Conservation (phyloP, 192 early-diverging fungal species). For the Coemansia erecta region DNA sequence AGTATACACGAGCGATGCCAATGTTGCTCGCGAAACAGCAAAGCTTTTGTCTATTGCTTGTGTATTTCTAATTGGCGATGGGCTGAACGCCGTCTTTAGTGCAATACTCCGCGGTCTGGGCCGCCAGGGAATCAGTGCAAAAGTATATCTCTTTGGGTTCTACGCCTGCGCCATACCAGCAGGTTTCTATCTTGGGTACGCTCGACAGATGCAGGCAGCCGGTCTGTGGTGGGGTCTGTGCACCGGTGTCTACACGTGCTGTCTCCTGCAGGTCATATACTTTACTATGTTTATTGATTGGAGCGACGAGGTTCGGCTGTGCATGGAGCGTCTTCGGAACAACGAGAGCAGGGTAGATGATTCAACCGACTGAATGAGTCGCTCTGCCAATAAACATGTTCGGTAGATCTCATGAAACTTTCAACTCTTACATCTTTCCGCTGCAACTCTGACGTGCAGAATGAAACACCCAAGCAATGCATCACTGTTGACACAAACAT, state of each 20-base stretch:
- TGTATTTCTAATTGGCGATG: constrained; percentile 59
- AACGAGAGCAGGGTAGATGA: neutral
- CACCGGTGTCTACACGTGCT: constrained; percentile 10
- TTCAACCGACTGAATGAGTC: neutral
- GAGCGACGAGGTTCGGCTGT: constrained; percentile 23
- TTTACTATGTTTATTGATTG: constrained; percentile 24
- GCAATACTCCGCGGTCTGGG: constrained; percentile 53
- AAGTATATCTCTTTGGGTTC: constrained; percentile 45
- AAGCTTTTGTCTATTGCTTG: constrained; percentile 70
- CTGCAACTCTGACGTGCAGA: no score
- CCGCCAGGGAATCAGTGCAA: constrained; percentile 44
- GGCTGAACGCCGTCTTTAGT: constrained; percentile 56
- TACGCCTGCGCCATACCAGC: constrained; percentile 49
- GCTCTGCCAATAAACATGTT: neutral
- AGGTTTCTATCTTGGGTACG: constrained; percentile 43
- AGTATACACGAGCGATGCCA: constrained; percentile 63
- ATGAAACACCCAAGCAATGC: no score
- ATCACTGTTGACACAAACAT: no score
- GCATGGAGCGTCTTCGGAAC: neutral
- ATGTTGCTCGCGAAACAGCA: constrained; percentile 66
- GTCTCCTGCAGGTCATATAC: constrained; percentile 13
- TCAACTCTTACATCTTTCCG: neutral
- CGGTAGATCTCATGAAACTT: neutral
- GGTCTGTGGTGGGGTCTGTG: no score
- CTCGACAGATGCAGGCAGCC: constrained; percentile 6